Conservation (phyloP, 352 stramenopile genomes). For the Phytophthora multivora region DNA sequence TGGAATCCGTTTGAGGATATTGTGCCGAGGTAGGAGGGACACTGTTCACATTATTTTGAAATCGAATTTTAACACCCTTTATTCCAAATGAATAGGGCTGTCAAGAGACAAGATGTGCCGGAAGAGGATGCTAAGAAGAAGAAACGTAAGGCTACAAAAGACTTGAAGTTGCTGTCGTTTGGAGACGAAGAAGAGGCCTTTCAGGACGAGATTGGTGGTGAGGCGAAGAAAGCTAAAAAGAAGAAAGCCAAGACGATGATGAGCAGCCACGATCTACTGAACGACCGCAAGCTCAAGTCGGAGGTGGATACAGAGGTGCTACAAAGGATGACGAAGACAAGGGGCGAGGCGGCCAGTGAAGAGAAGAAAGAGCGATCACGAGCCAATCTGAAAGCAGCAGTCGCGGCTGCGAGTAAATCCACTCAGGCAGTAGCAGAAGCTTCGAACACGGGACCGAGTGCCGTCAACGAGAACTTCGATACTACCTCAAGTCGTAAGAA, state of each 20-base stretch:
- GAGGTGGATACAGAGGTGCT: constrained; percentile 64
- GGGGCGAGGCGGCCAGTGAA: constrained; percentile 7
- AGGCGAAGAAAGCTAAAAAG: constrained; percentile 45
- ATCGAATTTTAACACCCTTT: no score
- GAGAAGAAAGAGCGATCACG: constrained; percentile 45
- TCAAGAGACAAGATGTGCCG: constrained; percentile 29
- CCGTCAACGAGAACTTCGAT: constrained; percentile 13
- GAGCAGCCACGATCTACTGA: constrained; percentile 75
- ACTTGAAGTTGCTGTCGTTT: constrained; percentile 96
- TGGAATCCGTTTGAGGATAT: constrained; percentile 97
- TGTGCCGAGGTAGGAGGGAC: constrained; percentile 62
- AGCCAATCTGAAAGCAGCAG: constrained; percentile 50
- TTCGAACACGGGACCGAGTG: neutral
- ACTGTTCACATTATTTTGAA: no score
- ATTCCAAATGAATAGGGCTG: constrained; percentile 21
- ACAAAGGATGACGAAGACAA: constrained; percentile 53
- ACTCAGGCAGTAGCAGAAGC: constrained; percentile 15
- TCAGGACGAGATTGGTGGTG: constrained; percentile 45
- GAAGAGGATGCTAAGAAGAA: constrained; percentile 45
- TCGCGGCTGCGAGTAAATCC: constrained; percentile 32
- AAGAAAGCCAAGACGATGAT: constrained; percentile 70
- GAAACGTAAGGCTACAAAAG: constrained; percentile 91
- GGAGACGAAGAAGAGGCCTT: constrained; percentile 89
- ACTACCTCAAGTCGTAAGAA: constrained; percentile 18
- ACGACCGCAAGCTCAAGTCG: constrained; percentile 66